phyloP scores from a whole-genome alignment of 106 monocot genomes.

The Triglochin maritima region DNA sequence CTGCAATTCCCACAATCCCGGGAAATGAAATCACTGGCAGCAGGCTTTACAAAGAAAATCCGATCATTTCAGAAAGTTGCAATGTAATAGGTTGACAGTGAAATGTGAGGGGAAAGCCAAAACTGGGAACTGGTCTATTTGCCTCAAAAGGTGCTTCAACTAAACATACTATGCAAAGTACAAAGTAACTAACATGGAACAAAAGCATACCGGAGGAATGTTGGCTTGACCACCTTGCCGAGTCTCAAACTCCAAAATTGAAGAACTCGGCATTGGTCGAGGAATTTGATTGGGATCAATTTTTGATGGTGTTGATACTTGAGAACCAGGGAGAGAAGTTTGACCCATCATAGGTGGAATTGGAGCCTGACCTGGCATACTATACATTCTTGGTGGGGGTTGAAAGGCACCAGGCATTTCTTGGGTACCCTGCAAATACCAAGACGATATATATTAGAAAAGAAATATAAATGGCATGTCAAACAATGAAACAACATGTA shows the following conservation, averaged over 20 bases:
- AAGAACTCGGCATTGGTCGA: slow-evolving; percentile 56
- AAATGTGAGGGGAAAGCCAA: background rate
- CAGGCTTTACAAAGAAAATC: slow-evolving; percentile 43
- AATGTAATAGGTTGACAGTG: background rate
- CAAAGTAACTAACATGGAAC: background rate
- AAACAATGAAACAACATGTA: background rate
- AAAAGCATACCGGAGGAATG: slow-evolving; percentile 55
- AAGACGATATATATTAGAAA: background rate
- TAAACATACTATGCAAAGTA: background rate
- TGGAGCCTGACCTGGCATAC: slow-evolving; percentile 43
- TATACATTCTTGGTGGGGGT: slow-evolving; percentile 61
- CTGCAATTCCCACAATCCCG: slow-evolving; percentile 93
- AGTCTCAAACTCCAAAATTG: slow-evolving; percentile 54
- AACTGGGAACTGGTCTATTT: background rate
- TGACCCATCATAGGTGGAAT: slow-evolving; percentile 50
- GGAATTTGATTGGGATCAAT: slow-evolving; percentile 96
- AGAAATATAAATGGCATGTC: too few species aligned
- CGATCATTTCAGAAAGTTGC: background rate
- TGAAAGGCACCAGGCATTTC: slow-evolving; percentile 36
- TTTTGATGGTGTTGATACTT: slow-evolving; percentile 54
- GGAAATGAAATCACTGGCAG: slow-evolving; percentile 75
- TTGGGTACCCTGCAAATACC: slow-evolving; percentile 32
- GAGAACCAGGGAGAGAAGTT: slow-evolving; percentile 4
- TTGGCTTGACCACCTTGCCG: slow-evolving; percentile 73
- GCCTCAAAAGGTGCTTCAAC: slow-evolving; percentile 2